Evolutionary conservation across 345 rosid genomes (phyloP), one percentile per base, ranked within the genome.

Genomic region (Barbarea vulgaris): DNA sequence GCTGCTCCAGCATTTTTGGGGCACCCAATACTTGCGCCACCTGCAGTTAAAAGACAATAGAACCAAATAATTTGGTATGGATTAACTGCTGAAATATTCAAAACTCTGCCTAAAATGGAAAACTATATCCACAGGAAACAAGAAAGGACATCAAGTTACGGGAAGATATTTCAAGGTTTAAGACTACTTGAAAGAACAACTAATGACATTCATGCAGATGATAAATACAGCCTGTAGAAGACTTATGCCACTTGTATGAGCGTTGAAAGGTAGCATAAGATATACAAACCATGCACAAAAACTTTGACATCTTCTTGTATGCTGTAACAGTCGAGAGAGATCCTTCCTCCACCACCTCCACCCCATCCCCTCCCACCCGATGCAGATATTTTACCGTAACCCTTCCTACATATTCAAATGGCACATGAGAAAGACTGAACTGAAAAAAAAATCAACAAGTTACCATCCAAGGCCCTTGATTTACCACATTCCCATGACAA

Each of bases 271-370:
- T 63, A 76, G 81, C 72, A 70, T 75, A 77, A 76, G 71, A 73
- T 67, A 76, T 60, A 84, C 95, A 63, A 83, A 95, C 99, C 99
- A 87, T 90, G 97, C 46, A 89, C 93, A 63, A 91, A 80, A 72
- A 95, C 88, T 75, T 81, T 87, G 58, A 92, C 73, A 74, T 89
- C 91, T 87, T 95, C 99, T 77, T 95, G 97, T 82, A 89, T 87
- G 91, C 97, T 90, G 87, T 92, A 95, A 83, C 97, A 90, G 68
- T 90, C 89, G 75, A 95, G 86, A 57, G 97, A 89, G 62, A 95
- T 79, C 84, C 99, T 90, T 81, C 99, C 97, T 67, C 99, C 99
- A 7, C 99, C 96, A 75, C 99, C 99, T 73, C 99, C 99, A 44
- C 96, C 99, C 87, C 87, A 84, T 72, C 99, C 97, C 37, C 76